Evolutionary conservation across 2,329 filamentous ascomycete species (phyloP).

Genomic region (Monilinia fructicola): DNA sequence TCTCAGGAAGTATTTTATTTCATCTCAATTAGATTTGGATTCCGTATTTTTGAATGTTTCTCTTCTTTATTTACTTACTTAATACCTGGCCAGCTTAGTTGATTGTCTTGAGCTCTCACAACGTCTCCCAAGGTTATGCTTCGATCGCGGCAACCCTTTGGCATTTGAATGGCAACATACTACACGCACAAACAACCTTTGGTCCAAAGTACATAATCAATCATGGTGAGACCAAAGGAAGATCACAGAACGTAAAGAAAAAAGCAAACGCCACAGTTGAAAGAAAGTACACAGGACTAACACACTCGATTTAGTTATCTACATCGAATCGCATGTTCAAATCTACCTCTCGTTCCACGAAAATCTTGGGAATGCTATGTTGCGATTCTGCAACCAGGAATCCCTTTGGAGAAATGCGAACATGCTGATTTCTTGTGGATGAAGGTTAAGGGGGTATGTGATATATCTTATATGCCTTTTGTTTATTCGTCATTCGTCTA

Average conservation of each 20-base stretch:
- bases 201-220: too few species aligned
- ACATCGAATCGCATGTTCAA: slow-evolving; percentile 12
- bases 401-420: not conserved
- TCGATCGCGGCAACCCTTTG: too few species aligned
- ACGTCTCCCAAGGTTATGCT: too few species aligned
- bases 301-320: not conserved
- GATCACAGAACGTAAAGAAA: not conserved
- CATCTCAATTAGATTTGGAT: too few species aligned
- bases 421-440: slow-evolving; percentile 13
- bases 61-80: too few species aligned
- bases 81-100: too few species aligned
- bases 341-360: not conserved
- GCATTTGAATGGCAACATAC: too few species aligned
- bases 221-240: not conserved
- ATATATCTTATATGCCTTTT: not conserved
- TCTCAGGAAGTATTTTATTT: too few species aligned
- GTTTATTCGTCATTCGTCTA: too few species aligned
- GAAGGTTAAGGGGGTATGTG: not conserved
- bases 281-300: not conserved
- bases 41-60: too few species aligned
- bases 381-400: slow-evolving; percentile 6
- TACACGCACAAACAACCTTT: too few species aligned
- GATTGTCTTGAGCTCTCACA: too few species aligned
- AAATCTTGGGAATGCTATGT: slow-evolving; percentile 13
- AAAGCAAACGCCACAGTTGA: not conserved